Conservation (phyloP, 352 stramenopile species). For the Globisporangium radiosum region DNA sequence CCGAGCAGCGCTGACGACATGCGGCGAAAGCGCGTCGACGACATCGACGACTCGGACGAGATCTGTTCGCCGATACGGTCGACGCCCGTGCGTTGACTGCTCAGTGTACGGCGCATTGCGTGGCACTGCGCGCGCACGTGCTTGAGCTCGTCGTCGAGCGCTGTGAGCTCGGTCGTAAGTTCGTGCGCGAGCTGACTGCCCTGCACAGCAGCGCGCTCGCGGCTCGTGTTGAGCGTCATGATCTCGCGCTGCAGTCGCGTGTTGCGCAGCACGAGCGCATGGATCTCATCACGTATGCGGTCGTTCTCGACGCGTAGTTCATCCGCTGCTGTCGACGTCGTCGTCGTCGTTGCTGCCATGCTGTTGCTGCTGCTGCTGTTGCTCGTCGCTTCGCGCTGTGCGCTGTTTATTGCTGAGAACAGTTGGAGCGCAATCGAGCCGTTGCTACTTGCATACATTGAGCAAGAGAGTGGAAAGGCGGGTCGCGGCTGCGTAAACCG, state of each 20-base stretch:
- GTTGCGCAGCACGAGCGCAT: conserved; percentile 51
- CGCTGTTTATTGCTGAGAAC: background rate
- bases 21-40: conserved; percentile 14
- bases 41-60: conserved; percentile 13
- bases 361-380: background rate
- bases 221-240: conserved; percentile 36
- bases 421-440: no score
- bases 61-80: conserved; percentile 12
- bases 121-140: conserved; percentile 33
- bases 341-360: background rate
- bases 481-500: background rate
- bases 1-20: conserved; percentile 16
- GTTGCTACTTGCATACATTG: background rate
- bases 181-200: conserved; percentile 34
- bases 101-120: conserved; percentile 28
- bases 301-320: conserved; percentile 57
- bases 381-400: background rate
- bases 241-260: conserved; percentile 62
- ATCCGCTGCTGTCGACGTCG: background rate
- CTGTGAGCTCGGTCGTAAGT: conserved; percentile 41
- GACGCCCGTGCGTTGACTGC: conserved; percentile 15
- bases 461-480: background rate
- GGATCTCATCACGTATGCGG: conserved; percentile 45
- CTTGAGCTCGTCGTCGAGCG: conserved; percentile 29
- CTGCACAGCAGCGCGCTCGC: conserved; percentile 30